These are phyloP conservation scores for Neurospora sp. DNA, from an alignment of 495 filamentous ascomycete species.

Conservation along the genomic window DNA sequence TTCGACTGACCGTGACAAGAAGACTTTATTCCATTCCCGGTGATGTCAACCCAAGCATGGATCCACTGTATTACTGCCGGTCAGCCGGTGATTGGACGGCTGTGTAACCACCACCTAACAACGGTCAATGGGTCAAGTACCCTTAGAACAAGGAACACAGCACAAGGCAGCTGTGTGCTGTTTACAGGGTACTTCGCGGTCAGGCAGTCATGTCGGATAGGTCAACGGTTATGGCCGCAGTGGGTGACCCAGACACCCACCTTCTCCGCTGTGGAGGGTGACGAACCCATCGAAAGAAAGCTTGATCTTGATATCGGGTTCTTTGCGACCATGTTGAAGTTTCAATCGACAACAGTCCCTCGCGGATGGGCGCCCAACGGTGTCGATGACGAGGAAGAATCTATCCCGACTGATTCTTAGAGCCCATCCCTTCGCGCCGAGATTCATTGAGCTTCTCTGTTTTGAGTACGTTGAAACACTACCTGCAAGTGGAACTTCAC, in stretches of 20 bases:
- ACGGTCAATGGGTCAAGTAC: not conserved
- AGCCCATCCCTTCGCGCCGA: not conserved
- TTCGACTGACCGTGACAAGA: not conserved
- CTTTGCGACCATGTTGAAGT: not conserved
- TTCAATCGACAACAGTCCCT: not conserved
- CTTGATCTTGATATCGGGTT: not conserved
- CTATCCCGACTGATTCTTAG: not conserved
- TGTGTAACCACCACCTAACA: not conserved
- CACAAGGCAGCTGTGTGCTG: not conserved
- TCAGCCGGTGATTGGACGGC: not conserved
- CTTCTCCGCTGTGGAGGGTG: not conserved
- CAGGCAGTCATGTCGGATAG: not conserved
- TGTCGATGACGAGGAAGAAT: not conserved
- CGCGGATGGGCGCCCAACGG: not conserved
- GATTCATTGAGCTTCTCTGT: too few relatives aligned
- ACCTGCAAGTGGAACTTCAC: too few relatives aligned
- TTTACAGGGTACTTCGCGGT: not conserved
- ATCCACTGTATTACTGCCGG: not conserved
- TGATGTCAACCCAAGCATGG: not conserved
- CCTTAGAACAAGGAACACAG: not conserved
- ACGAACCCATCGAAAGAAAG: not conserved
- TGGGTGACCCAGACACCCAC: not conserved
- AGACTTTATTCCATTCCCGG: not conserved
- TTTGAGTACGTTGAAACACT: too few relatives aligned
- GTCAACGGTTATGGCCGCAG: not conserved